These are phyloP conservation scores for Claviceps pusilla DNA, from an alignment of 2,329 filamentous ascomycete species.

Conservation along the genomic window DNA sequence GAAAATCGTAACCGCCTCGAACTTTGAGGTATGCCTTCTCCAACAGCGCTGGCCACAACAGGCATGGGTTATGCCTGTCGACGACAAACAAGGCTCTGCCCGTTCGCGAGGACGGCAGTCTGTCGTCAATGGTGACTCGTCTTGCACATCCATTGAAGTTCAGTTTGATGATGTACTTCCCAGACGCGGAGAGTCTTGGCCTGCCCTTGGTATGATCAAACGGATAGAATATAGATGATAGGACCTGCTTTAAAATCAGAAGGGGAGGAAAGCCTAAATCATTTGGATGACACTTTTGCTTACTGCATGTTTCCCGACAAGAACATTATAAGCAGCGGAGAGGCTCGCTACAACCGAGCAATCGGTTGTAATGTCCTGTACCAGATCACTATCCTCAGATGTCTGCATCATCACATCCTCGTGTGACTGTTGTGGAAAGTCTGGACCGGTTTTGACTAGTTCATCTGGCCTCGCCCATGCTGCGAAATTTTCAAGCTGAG, in stretches of 20 bases:
- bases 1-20: conserved; percentile 90
- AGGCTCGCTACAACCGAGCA: conserved; percentile 95
- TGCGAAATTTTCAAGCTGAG: conserved; percentile 61
- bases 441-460: conserved; percentile 27
- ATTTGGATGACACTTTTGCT: conserved; percentile 6
- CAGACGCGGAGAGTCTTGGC: conserved; percentile 56
- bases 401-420: conserved; percentile 39
- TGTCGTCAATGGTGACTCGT: conserved; percentile 76
- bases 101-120: conserved; percentile 63
- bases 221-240: conserved; percentile 61
- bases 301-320: conserved; percentile 55
- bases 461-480: conserved; percentile 70
- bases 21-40: conserved; percentile 97
- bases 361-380: conserved; percentile 90
- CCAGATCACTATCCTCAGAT: conserved; percentile 55
- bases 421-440: conserved; percentile 14
- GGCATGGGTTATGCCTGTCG: conserved; percentile 64
- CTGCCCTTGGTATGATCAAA: conserved; percentile 43
- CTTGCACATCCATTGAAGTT: conserved; percentile 92
- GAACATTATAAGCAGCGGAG: conserved; percentile 60
- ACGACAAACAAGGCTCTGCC: conserved; percentile 71
- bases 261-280: neutral
- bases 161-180: conserved; percentile 83
- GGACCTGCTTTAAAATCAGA: conserved; percentile 33
- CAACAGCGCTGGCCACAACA: conserved; percentile 81